phyloP scores from a whole-genome alignment of 2,329 filamentous ascomycete species.

The Stagonosporopsis chrysanthemi region DNA sequence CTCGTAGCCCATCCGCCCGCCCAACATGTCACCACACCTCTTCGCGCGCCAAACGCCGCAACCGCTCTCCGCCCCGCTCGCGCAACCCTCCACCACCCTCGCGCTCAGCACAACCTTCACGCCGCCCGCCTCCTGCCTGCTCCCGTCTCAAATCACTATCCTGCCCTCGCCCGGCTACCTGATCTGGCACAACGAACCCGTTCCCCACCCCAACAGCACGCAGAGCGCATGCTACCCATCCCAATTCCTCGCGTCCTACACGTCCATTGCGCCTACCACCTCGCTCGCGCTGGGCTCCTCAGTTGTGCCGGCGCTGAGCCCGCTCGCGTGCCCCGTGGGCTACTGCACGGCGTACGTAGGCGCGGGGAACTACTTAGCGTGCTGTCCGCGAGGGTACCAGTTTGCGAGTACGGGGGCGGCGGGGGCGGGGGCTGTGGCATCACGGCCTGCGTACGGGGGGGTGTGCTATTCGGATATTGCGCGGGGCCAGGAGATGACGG shows the following conservation, averaged over 20 bases:
- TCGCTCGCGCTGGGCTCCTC: constrained; percentile 17
- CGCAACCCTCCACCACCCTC: constrained; percentile 22
- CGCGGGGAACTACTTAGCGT: constrained; percentile 34
- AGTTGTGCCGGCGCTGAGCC: constrained; percentile 35
- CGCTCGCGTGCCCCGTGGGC: constrained; percentile 33
- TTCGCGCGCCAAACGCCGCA: constrained; percentile 1
- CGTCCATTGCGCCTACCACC: constrained; percentile 17
- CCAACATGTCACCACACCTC: constrained; percentile 3
- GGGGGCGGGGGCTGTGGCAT: not conserved
- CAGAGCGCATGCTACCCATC: constrained; percentile 34
- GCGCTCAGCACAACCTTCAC: constrained; percentile 36
- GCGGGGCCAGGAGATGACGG: constrained; percentile 3
- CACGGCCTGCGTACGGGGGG: constrained; percentile 18
- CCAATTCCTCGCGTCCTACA: constrained; percentile 34
- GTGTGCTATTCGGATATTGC: constrained; percentile 15
- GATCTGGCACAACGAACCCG: constrained; percentile 39
- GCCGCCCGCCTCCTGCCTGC: constrained; percentile 31
- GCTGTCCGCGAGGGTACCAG: constrained; percentile 30
- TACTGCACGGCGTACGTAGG: constrained; percentile 31
- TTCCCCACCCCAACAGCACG: constrained; percentile 29
- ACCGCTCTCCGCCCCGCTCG: not conserved
- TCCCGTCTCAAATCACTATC: constrained; percentile 27
- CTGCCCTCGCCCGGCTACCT: constrained; percentile 31
- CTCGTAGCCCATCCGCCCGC: not conserved
- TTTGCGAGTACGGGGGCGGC: constrained; percentile 2